A percentile compares a stretch with the other conserved stretches of the same genome.
These are phyloP conservation scores for Phylloporus scabripes DNA, from an alignment of 768 basidiomycete genomes.

Conservation along the genomic window DNA sequence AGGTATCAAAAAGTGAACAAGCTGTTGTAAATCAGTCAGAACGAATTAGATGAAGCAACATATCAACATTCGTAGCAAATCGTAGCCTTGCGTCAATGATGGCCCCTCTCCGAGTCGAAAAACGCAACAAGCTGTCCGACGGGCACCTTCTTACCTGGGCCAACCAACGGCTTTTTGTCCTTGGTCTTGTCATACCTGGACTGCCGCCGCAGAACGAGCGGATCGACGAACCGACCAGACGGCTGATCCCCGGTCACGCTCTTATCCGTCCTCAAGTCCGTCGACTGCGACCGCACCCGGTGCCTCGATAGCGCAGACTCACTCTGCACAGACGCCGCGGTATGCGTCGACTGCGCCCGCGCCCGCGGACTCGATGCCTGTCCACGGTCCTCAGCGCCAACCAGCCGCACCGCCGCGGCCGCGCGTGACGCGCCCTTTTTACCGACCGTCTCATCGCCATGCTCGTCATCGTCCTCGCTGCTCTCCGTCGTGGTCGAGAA, in stretches of 20 bases:
- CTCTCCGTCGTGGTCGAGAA: slow-evolving; percentile 38
- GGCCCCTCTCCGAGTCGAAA: slow-evolving; percentile 48
- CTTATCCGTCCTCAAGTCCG: slow-evolving; percentile 27
- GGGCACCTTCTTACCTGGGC: slow-evolving; percentile 54
- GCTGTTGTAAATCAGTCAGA: too few species aligned
- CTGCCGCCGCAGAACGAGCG: slow-evolving; percentile 64
- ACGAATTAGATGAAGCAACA: too few species aligned
- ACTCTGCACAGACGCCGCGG: slow-evolving; percentile 27
- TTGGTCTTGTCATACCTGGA: slow-evolving; percentile 40
- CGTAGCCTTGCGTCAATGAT: not conserved
- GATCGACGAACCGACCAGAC: slow-evolving; percentile 63
- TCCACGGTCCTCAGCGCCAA: slow-evolving; percentile 21
- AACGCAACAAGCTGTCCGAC: slow-evolving; percentile 80
- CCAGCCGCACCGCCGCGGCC: slow-evolving; percentile 32
- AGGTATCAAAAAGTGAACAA: not conserved
- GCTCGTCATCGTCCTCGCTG: slow-evolving; percentile 33
- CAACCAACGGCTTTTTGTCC: slow-evolving; percentile 36
- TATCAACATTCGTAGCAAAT: not conserved
- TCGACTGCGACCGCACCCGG: slow-evolving; percentile 37
- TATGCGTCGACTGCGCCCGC: slow-evolving; percentile 60
- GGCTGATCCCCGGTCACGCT: slow-evolving; percentile 9
- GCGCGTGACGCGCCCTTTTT: slow-evolving; percentile 36
- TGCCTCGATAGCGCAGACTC: slow-evolving; percentile 21
- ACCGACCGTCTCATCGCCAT: slow-evolving; percentile 49
- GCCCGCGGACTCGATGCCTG: slow-evolving; percentile 27